phyloP scores from a whole-genome alignment of 2,329 filamentous ascomycete species.

The Aspergillus pseudoviridinutans region DNA sequence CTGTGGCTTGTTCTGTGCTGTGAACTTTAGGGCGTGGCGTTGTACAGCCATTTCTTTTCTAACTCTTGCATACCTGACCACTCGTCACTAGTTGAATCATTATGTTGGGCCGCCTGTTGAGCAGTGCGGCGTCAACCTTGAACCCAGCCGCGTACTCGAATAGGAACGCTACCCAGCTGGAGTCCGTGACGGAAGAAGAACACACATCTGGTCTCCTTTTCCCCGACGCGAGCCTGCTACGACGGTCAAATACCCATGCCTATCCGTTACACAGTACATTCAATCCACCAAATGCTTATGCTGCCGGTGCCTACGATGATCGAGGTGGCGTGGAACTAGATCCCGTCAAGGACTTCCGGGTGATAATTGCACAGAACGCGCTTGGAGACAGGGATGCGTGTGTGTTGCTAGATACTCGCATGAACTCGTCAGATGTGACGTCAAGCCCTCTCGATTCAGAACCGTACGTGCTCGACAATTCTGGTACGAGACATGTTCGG shows the following conservation, averaged over 20 bases:
- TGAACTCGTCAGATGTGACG: slow-evolving; percentile 19
- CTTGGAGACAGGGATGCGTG: slow-evolving; percentile 46
- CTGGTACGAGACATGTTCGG: slow-evolving; percentile 32
- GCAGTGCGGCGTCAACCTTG: slow-evolving; percentile 41
- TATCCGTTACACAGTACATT: slow-evolving; percentile 40
- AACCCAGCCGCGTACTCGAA: slow-evolving; percentile 38
- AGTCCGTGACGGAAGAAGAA: slow-evolving; percentile 48
- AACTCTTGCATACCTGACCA: not conserved
- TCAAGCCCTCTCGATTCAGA: slow-evolving; percentile 35
- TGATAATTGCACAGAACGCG: slow-evolving; percentile 47
- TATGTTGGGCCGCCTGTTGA: slow-evolving; percentile 43
- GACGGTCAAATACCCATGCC: slow-evolving; percentile 38
- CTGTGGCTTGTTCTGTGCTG: slow-evolving; percentile 3
- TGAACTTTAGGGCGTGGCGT: not conserved
- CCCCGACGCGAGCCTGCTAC: slow-evolving; percentile 42
- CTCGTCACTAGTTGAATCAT: slow-evolving; percentile 11
- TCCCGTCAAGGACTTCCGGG: slow-evolving; percentile 41
- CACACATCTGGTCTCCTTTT: slow-evolving; percentile 47
- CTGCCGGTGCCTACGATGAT: slow-evolving; percentile 44
- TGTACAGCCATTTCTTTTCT: not conserved
- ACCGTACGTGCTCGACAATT: slow-evolving; percentile 27
- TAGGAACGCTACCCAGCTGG: slow-evolving; percentile 37
- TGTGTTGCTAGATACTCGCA: slow-evolving; percentile 43
- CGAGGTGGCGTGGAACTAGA: slow-evolving; percentile 45
- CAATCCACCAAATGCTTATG: slow-evolving; percentile 41